Evolutionary conservation across 768 basidiomycete genomes (phyloP).

Genomic region (Pisolithus albus): DNA sequence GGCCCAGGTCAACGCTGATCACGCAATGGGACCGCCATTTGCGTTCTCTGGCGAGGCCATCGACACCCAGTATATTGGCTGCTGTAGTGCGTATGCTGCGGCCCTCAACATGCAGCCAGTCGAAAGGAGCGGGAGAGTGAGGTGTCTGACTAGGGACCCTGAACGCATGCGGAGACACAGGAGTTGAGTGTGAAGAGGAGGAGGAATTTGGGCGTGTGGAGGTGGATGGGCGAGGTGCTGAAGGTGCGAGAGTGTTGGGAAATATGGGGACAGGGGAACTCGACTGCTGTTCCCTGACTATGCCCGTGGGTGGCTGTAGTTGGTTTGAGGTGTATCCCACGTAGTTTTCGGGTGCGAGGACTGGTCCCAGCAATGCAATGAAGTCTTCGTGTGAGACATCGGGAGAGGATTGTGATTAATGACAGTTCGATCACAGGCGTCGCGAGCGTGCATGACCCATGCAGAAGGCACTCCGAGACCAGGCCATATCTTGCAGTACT

Average conservation of each 20-base stretch:
- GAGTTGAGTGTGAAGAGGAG: slow-evolving; percentile 18
- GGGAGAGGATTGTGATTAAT: slow-evolving; percentile 86
- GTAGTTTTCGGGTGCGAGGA: slow-evolving; percentile 78
- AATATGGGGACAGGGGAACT: slow-evolving; percentile 26
- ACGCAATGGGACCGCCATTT: slow-evolving; percentile 81
- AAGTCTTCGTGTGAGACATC: slow-evolving; percentile 83
- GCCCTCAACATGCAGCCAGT: slow-evolving; percentile 85
- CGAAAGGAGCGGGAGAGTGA: slow-evolving; percentile 69
- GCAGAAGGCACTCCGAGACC: slow-evolving; percentile 70
- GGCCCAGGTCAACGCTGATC: slow-evolving; percentile 73
- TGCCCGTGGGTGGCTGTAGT: slow-evolving; percentile 16
- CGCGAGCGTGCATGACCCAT: slow-evolving; percentile 74
- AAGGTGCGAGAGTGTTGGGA: slow-evolving; percentile 16
- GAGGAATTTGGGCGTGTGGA: slow-evolving; percentile 28
- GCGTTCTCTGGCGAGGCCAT: slow-evolving; percentile 74
- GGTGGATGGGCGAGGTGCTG: slow-evolving; percentile 30
- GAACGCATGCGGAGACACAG: slow-evolving; percentile 3
- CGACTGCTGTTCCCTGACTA: slow-evolving; percentile 13
- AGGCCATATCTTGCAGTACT: slow-evolving; percentile 69
- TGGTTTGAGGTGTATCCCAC: slow-evolving; percentile 20
- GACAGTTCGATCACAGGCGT: slow-evolving; percentile 57
- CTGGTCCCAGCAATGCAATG: slow-evolving; percentile 69
- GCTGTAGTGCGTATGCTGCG: slow-evolving; percentile 73
- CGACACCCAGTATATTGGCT: slow-evolving; percentile 70
- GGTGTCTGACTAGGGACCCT: slow-evolving; percentile 33